These are phyloP conservation scores for Alopecurus myosuroides DNA, from an alignment of 176 grass and related monocot genomes.

Conservation along the genomic window DNA sequence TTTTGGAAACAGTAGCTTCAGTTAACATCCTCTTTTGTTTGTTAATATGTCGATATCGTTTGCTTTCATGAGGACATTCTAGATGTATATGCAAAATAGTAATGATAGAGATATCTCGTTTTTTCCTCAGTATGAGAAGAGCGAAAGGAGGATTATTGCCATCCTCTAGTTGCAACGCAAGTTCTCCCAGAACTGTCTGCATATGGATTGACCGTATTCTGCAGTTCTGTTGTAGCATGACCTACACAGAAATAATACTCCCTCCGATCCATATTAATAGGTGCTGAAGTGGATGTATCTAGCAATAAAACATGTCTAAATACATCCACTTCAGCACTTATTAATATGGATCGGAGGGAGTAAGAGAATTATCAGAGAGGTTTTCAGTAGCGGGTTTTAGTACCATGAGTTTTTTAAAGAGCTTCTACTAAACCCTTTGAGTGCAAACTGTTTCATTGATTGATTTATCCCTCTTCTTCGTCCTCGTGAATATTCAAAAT, in stretches of 20 bases:
- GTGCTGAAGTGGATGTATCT: too few species aligned
- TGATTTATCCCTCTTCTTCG: background rate
- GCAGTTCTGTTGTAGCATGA: constrained; percentile 4
- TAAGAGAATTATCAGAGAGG: background rate
- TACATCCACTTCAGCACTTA: too few species aligned
- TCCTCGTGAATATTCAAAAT: background rate
- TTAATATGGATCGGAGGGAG: too few species aligned
- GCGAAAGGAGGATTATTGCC: background rate
- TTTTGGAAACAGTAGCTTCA: constrained; percentile 40
- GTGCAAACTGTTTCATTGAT: background rate
- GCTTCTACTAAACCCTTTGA: background rate
- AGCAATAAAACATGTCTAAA: too few species aligned
- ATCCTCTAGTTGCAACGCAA: constrained; percentile 1
- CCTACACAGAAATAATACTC: background rate
- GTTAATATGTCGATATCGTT: constrained; percentile 43
- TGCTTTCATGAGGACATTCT: constrained; percentile 10
- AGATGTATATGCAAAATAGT: constrained; percentile 27
- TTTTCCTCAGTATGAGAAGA: background rate
- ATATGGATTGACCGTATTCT: background rate
- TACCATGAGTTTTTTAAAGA: background rate
- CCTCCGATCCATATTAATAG: too few species aligned
- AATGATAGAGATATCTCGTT: constrained; percentile 19
- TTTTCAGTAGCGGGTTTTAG: background rate
- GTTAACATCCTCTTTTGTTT: constrained; percentile 37
- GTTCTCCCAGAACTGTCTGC: background rate